Conservation (phyloP, 2,329 filamentous ascomycete genomes). For the Rutstroemia sydowiana region DNA sequence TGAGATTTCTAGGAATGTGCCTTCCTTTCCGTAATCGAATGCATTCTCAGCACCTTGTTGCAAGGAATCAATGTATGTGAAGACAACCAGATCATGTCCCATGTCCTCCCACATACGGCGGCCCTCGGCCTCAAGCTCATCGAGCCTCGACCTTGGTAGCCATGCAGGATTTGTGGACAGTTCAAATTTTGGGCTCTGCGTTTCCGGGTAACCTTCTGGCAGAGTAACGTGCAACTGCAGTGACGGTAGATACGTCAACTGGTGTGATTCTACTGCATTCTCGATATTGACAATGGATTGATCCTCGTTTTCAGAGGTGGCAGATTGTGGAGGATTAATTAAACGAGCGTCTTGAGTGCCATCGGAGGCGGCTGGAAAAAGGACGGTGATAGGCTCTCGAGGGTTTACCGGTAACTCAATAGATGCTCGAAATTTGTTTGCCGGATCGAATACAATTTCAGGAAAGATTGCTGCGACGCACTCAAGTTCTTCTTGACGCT, state of each 20-base stretch:
- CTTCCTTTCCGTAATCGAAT: constrained; percentile 48
- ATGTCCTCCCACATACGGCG: constrained; percentile 54
- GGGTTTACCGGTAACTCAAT: constrained; percentile 53
- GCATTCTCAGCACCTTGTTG: constrained; percentile 51
- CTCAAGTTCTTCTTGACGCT: constrained; percentile 51
- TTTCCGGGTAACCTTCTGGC: constrained; percentile 50
- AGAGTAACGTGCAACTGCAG: constrained; percentile 46
- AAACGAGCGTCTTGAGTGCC: constrained; percentile 22
- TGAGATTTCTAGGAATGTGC: constrained; percentile 44
- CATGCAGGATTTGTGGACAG: constrained; percentile 51
- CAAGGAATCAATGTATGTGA: constrained; percentile 55
- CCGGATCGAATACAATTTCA: constrained; percentile 45
- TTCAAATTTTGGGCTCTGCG: constrained; percentile 41
- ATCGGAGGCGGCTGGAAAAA: constrained; percentile 44
- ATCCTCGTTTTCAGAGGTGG: constrained; percentile 14
- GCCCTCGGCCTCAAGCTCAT: constrained; percentile 43
- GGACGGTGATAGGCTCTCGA: constrained; percentile 46
- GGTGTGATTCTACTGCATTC: constrained; percentile 22
- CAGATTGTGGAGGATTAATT: constrained; percentile 24
- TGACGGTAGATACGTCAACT: constrained; percentile 46
- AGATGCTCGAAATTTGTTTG: constrained; percentile 38
- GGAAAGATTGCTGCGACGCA: constrained; percentile 59
- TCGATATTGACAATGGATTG: background rate
- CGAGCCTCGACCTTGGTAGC: constrained; percentile 44
- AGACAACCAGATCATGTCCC: constrained; percentile 52